Evolutionary conservation across 257 asterid species (phyloP).

Genomic region (Nicotiana tabacum): DNA sequence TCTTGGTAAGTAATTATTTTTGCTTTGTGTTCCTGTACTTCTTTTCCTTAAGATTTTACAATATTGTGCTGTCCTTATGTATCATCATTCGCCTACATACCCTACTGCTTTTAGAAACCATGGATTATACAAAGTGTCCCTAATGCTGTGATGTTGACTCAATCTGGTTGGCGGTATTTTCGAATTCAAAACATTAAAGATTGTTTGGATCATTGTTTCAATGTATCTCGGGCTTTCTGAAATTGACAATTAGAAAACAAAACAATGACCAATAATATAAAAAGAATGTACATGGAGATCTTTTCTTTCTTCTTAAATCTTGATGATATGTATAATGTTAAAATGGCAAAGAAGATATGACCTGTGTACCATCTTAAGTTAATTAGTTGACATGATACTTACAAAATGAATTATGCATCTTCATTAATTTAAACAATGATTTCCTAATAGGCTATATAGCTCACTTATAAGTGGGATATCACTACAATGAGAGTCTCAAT

Average conservation of each 20-base stretch:
- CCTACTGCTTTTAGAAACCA: neutral
- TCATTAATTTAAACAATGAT: neutral
- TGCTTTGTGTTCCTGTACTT: neutral
- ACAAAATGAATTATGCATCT: neutral
- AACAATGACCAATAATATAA: no score
- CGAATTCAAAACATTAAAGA: no score
- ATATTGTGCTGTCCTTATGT: neutral
- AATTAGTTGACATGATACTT: no score
- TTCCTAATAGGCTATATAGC: neutral
- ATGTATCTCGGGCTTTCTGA: no score
- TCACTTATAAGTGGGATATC: neutral
- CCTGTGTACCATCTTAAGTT: neutral
- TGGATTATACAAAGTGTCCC: neutral
- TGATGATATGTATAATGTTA: neutral
- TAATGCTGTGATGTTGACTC: no score
- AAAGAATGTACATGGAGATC: neutral
- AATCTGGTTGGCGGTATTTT: no score
- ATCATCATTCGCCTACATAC: neutral
- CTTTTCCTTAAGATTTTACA: neutral
- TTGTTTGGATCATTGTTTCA: no score
- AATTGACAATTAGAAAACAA: no score
- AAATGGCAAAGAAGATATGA: neutral
- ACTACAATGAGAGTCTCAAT: no score
- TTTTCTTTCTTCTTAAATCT: neutral
- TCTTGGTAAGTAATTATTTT: conserved; percentile 26